Conservation (phyloP, 352 stramenopile species). For the Globisporangium acanthophoron region DNA sequence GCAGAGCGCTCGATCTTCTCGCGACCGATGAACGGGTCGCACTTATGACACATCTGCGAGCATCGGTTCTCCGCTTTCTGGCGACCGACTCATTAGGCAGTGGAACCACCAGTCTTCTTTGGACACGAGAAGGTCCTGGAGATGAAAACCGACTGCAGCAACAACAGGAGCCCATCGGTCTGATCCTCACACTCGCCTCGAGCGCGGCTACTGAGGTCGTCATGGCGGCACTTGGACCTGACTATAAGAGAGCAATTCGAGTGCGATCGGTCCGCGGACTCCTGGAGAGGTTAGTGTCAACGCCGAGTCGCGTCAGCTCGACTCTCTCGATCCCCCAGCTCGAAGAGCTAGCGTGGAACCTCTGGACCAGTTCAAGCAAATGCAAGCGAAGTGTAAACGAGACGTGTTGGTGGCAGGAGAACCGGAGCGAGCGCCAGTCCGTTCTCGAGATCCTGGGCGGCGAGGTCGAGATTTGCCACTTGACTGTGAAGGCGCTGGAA, state of each 20-base stretch:
- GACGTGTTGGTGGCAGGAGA: constrained; percentile 22
- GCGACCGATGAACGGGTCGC: background rate
- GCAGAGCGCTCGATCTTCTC: background rate
- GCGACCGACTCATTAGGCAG: background rate
- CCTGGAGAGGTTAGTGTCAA: constrained; percentile 13
- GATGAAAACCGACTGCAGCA: background rate
- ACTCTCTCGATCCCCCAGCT: constrained; percentile 16
- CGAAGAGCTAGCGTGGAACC: constrained; percentile 27
- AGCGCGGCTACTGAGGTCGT: constrained; percentile 11
- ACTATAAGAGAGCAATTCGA: constrained; percentile 29
- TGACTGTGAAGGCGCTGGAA: constrained; percentile 51
- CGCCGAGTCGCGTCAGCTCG: background rate
- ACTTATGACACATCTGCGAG: constrained; percentile 12
- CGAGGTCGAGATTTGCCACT: constrained; percentile 51
- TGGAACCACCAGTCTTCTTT: background rate
- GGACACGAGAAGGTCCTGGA: background rate
- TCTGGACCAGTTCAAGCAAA: background rate
- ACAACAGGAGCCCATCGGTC: constrained; percentile 5
- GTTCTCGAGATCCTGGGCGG: constrained; percentile 56
- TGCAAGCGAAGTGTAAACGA: background rate
- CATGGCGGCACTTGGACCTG: constrained; percentile 16
- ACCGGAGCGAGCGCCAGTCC: constrained; percentile 5
- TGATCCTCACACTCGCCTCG: constrained; percentile 26
- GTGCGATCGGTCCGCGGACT: constrained; percentile 23
- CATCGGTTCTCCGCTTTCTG: constrained; percentile 24